Percentiles rank a stretch among this genome's conserved stretches.
These are phyloP conservation scores for Rutstroemia sydowiana DNA, from an alignment of 2,329 filamentous ascomycete genomes.

Conservation along the genomic window DNA sequence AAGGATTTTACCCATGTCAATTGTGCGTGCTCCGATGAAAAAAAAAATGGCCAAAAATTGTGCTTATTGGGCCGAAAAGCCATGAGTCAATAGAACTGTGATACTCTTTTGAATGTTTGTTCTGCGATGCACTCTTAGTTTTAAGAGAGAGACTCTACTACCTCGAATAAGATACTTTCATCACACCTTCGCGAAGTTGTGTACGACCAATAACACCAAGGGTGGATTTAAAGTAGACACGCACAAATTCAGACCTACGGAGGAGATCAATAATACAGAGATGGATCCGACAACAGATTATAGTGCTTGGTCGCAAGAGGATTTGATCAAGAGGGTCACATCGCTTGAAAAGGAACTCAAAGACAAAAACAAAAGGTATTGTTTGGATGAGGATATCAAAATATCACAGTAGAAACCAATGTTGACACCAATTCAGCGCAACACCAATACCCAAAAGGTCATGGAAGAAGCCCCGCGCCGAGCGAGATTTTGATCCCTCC, in stretches of 20 bases:
- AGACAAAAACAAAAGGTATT: slow-evolving; percentile 34
- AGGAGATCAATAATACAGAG: not conserved
- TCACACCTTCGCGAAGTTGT: not conserved
- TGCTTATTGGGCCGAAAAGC: slow-evolving; percentile 2
- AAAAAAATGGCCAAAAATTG: not conserved
- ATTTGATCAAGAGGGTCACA: slow-evolving; percentile 60
- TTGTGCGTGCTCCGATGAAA: not conserved
- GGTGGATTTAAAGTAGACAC: not conserved
- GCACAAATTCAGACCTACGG: not conserved
- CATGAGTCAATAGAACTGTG: not conserved
- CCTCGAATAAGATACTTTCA: not conserved
- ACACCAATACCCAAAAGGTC: slow-evolving; percentile 34
- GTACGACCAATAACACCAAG: not conserved
- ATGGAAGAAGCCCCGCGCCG: slow-evolving; percentile 25
- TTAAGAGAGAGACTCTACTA: not conserved
- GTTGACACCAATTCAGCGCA: slow-evolving; percentile 8
- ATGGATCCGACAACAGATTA: slow-evolving; percentile 39
- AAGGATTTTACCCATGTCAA: slow-evolving; percentile 2
- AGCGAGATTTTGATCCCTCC: slow-evolving; percentile 56
- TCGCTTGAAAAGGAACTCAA: slow-evolving; percentile 60
- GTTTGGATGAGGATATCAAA: not conserved
- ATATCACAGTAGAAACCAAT: not conserved
- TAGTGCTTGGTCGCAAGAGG: slow-evolving; percentile 58
- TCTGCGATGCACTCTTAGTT: not conserved
- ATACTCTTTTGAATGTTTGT: slow-evolving; percentile 3